Conservation (phyloP, 192 early-diverging fungal species). For the Irineochytrium annulatum region DNA sequence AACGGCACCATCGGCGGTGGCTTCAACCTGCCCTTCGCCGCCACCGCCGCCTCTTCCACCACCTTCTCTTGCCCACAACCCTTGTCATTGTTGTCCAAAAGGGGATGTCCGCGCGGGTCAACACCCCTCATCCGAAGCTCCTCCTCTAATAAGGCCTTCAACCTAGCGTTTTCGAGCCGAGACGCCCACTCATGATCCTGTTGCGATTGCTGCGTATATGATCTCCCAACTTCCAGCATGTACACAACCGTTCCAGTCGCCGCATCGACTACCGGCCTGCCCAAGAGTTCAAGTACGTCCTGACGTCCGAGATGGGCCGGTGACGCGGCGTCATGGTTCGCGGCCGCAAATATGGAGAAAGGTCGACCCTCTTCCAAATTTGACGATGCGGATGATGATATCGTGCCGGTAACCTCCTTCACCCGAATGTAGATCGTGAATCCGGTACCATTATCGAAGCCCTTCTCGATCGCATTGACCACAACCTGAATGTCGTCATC, state of each 20-base stretch:
- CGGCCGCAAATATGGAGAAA: too few species aligned
- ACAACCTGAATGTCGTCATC: not conserved
- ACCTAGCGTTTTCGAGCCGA: conserved; percentile 25
- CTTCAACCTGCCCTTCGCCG: not conserved
- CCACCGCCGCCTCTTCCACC: not conserved
- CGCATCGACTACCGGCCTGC: not conserved
- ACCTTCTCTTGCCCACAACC: too few species aligned
- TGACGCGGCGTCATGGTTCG: too few species aligned
- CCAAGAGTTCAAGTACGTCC: not conserved
- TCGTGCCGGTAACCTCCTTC: too few species aligned
- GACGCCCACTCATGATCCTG: not conserved
- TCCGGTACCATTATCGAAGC: not conserved
- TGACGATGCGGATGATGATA: too few species aligned
- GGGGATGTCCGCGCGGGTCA: conserved; percentile 26
- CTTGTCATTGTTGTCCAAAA: conserved; percentile 12
- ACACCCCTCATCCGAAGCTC: conserved; percentile 18
- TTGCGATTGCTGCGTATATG: too few species aligned
- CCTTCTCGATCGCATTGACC: not conserved
- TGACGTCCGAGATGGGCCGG: too few species aligned
- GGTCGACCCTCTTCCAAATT: too few species aligned
- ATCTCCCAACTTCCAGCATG: conserved; percentile 2
- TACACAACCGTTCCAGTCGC: conserved; percentile 1
- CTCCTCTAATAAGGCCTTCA: conserved; percentile 23
- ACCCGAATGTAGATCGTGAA: conserved; percentile 6
- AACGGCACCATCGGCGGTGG: too few species aligned